Evolutionary conservation across 768 basidiomycete species (phyloP), one percentile per base, ranked within the genome.

Genomic region (Boletus rufocinnamomeus): DNA sequence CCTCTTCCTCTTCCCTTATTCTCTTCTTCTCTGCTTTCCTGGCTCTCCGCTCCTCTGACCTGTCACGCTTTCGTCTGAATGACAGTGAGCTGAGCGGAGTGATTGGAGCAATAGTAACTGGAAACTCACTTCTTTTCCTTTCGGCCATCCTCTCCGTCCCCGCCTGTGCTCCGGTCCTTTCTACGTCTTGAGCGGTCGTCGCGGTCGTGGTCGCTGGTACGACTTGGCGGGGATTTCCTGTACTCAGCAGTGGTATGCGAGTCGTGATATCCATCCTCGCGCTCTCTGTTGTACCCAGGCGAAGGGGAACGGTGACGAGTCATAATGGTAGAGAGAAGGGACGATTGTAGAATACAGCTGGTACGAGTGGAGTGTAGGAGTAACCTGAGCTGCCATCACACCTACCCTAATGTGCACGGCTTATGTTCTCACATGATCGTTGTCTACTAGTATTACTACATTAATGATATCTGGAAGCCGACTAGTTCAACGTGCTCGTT

Each of bases 11-110:
- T 56, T 92, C 90, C 63, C 78, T 85, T 44, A 85, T 82, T 35
- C 89, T 82, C 69, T 84, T 89, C 79, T 95, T 97, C 67, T 96
- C 94, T 8, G 87, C 88, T 68, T 92, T 96, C 62, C 93, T 84
- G 17, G 88, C 90, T 65, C 79, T 85, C 43, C 93, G 82, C 63
- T 95, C 92, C 69, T 88, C 87, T n/a, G 90, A 92, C 69, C 88
- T 93, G 61, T 91, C 93, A 37, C 91, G 82, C 69, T 90, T 94
- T 57, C 87, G 87, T 69, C 91, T 93, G 60, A 58, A 56, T 25
- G 59, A 53, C 28, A 52, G 45, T 58, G 57, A 66, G 59, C n/a
- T 23, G 38, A 45, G 34, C 10, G 6, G 53, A 51, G 11, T 30
- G 14, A 28, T 32, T 27, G 37, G 10, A 45, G 17, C 7, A 5